Evolutionary conservation across 2,329 filamentous ascomycete genomes (phyloP).

Genomic region (Paraphoma chrysanthemicola): DNA sequence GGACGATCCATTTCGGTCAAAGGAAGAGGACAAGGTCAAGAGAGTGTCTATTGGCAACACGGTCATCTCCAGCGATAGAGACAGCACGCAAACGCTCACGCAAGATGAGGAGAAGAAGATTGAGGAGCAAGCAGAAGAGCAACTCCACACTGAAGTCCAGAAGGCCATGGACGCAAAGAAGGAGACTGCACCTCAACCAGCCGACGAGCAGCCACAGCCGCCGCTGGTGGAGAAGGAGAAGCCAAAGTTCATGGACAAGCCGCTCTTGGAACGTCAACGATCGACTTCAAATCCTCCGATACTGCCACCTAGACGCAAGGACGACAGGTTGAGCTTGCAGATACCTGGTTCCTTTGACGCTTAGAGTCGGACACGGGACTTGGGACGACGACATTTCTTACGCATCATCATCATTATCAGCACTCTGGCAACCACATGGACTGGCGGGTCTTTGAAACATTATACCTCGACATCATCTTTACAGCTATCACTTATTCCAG

Average conservation of each 20-base stretch:
- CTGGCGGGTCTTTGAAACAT: background rate
- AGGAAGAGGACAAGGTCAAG: conserved; percentile 34
- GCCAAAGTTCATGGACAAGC: conserved; percentile 11
- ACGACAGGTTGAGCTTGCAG: conserved; percentile 42
- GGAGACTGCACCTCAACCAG: background rate
- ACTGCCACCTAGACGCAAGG: conserved; percentile 33
- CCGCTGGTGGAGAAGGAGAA: background rate
- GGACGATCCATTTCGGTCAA: conserved; percentile 43
- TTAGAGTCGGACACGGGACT: background rate
- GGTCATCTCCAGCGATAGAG: conserved; percentile 24
- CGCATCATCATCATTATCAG: background rate
- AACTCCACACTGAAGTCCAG: conserved; percentile 41
- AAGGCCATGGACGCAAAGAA: conserved; percentile 29
- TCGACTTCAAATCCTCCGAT: conserved; percentile 34
- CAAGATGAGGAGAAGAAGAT: conserved; percentile 43
- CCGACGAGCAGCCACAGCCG: background rate
- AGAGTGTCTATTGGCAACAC: conserved; percentile 49
- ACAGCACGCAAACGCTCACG: conserved; percentile 5
- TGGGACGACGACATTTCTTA: conserved; percentile 1
- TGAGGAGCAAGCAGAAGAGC: conserved; percentile 43
- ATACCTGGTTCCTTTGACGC: conserved; percentile 42
- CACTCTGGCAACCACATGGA: background rate
- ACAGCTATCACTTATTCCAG: background rate
- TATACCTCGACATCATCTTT: background rate
- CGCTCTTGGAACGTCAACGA: conserved; percentile 25